phyloP scores from a whole-genome alignment of 148 eudicot genomes.

The Rhododendron ovatum region DNA sequence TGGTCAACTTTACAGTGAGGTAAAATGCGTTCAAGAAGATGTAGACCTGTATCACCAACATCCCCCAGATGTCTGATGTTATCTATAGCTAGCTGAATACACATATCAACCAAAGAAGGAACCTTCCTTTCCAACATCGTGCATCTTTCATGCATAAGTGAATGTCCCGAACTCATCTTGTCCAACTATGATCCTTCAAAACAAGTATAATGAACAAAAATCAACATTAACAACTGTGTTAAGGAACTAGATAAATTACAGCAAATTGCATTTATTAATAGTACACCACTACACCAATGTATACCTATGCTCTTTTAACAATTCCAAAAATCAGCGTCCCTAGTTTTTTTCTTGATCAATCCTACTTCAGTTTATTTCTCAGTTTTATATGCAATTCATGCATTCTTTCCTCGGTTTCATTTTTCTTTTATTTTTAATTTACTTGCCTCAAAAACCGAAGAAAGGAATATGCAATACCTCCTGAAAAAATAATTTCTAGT shows the following conservation, averaged over 20 bases:
- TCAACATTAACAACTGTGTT: neutral
- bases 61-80: slow-evolving; percentile 78
- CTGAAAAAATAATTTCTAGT: neutral
- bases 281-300: neutral
- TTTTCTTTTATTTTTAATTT: neutral
- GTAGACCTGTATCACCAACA: slow-evolving; percentile 68
- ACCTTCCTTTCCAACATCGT: slow-evolving; percentile 17
- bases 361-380: neutral
- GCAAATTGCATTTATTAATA: neutral
- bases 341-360: neutral
- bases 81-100: slow-evolving; percentile 77
- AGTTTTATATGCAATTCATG: neutral
- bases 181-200: neutral
- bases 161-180: slow-evolving; percentile 28
- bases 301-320: neutral
- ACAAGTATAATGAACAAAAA: neutral
- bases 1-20: slow-evolving; percentile 81
- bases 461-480: neutral
- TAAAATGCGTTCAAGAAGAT: slow-evolving; percentile 76
- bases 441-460: neutral
- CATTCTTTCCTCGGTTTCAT: neutral
- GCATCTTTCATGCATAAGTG: slow-evolving; percentile 19
- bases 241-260: neutral
- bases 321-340: neutral
- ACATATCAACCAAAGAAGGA: slow-evolving; percentile 80